A percentile compares a stretch with the other conserved stretches of the same genome.
These are phyloP conservation scores for Fraxinus baroniana DNA, from an alignment of 305 asterid genomes.

Conservation along the genomic window DNA sequence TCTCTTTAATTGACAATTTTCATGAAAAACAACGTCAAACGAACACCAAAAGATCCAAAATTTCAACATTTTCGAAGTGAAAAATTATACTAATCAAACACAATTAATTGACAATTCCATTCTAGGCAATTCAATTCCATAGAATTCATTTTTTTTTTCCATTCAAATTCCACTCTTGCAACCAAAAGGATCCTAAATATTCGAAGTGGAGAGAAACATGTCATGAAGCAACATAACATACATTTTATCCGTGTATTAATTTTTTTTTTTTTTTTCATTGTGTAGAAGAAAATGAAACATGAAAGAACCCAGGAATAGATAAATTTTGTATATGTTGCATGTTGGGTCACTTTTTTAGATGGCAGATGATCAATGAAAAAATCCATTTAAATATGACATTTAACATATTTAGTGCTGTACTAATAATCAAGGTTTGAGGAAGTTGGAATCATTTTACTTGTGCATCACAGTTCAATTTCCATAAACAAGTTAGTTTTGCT, in stretches of 20 bases:
- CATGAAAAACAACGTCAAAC: no score
- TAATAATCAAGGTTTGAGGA: background rate
- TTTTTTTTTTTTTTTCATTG: background rate
- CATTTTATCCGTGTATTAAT: background rate
- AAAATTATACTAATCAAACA: no score
- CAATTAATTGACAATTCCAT: no score
- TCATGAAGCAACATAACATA: background rate
- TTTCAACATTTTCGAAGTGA: no score
- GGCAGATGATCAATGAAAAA: background rate
- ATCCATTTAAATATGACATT: background rate
- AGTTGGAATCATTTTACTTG: background rate
- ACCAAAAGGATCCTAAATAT: background rate
- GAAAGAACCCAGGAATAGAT: background rate
- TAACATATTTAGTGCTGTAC: background rate
- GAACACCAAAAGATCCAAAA: no score
- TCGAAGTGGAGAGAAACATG: background rate
- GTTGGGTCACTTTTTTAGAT: background rate
- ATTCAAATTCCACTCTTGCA: no score
- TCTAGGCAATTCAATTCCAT: no score
- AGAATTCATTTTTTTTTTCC: no score
- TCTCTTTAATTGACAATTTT: no score
- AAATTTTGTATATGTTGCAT: background rate
- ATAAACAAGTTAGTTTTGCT: background rate
- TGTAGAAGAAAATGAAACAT: background rate
- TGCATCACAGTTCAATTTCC: background rate